phyloP scores from a whole-genome alignment of 129 eudicot species.

The Dittrichia graveolens region DNA sequence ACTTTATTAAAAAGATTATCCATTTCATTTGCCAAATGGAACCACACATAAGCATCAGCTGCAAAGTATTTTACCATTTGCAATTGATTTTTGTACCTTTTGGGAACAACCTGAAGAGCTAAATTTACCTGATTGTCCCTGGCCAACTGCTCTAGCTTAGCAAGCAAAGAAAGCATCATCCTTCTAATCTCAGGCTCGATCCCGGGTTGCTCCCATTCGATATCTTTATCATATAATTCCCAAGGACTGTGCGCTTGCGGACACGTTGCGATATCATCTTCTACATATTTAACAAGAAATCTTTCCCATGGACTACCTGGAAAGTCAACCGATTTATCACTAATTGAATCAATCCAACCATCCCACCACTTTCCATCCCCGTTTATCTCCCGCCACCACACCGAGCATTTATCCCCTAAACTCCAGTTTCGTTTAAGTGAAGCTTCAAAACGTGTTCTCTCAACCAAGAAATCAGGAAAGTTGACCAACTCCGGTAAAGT shows the following conservation, averaged over 20 bases:
- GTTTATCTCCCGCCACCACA: constrained; percentile 79
- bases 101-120: background rate
- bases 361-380: constrained; percentile 77
- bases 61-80: too few species aligned
- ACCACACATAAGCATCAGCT: too few species aligned
- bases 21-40: too few species aligned
- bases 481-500: constrained; percentile 69
- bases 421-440: constrained; percentile 69
- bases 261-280: constrained; percentile 1
- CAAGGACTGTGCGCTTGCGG: constrained; percentile 65
- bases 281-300: constrained; percentile 45
- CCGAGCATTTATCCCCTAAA: constrained; percentile 61
- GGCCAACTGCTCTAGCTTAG: constrained; percentile 43
- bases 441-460: constrained; percentile 71
- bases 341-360: constrained; percentile 46
- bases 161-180: constrained; percentile 42
- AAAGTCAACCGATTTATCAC: constrained; percentile 50
- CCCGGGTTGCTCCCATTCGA: constrained; percentile 52
- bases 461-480: constrained; percentile 85
- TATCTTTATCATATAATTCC: constrained; percentile 68
- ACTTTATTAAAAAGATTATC: too few species aligned
- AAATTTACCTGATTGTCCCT: constrained; percentile 53
- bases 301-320: constrained; percentile 96
- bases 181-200: constrained; percentile 42
- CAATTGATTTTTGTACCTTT: too few species aligned